These are phyloP conservation scores for Catunica adiposa DNA, from an alignment of 2,329 filamentous ascomycete genomes.

Conservation along the genomic window DNA sequence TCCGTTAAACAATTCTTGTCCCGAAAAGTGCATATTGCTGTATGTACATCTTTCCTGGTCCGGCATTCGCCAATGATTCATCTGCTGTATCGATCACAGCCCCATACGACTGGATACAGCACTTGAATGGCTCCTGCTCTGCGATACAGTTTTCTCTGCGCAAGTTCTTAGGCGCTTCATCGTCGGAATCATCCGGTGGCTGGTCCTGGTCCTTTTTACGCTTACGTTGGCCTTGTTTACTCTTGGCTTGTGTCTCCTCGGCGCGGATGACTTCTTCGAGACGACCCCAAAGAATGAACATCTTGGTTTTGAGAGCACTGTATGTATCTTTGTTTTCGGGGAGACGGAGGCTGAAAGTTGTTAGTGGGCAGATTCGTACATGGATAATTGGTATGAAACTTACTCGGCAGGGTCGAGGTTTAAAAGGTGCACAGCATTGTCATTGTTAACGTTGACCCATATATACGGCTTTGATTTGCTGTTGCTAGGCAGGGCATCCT, in stretches of 20 bases:
- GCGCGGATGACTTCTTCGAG: constrained; percentile 51
- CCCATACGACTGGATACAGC: constrained; percentile 58
- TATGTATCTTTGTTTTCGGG: constrained; percentile 34
- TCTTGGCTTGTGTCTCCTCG: constrained; percentile 7
- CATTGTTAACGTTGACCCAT: constrained; percentile 53
- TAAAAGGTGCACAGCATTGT: constrained; percentile 32
- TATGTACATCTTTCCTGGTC: constrained; percentile 37
- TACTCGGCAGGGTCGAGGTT: constrained; percentile 32
- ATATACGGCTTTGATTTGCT: constrained; percentile 16
- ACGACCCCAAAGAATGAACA: constrained; percentile 75
- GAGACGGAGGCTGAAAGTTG: constrained; percentile 29
- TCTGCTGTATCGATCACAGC: constrained; percentile 29
- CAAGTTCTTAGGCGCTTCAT: background rate
- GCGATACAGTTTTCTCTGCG: background rate
- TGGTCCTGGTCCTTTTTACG: background rate
- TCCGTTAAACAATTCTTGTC: constrained; percentile 37
- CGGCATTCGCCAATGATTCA: constrained; percentile 28
- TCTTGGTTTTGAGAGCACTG: constrained; percentile 42
- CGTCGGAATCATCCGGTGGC: background rate
- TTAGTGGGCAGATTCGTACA: background rate
- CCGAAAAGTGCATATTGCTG: constrained; percentile 48
- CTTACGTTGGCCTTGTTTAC: constrained; percentile 21
- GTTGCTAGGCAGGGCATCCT: constrained; percentile 38
- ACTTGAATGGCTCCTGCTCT: constrained; percentile 39
- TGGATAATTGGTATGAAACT: background rate